Percentiles rank a stretch among this genome's conserved stretches.
Evolutionary conservation across 768 basidiomycete genomes (phyloP).

Genomic region (Termitomyces bulborhizus): DNA sequence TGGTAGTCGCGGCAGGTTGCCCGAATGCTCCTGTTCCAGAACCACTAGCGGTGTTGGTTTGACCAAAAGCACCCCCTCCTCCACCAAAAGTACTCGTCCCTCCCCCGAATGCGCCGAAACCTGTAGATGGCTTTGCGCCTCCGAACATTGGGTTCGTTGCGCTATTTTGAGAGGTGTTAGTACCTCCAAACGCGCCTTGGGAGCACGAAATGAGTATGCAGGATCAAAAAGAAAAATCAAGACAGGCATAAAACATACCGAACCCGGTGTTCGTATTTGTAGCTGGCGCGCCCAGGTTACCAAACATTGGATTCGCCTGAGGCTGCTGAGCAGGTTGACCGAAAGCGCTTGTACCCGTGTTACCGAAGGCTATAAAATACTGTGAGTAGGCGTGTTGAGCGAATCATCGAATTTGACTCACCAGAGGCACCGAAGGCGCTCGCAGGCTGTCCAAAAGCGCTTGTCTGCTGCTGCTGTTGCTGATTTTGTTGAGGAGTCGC

Average conservation of each 20-base stretch:
- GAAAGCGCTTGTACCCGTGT: constrained; percentile 47
- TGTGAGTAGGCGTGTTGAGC: constrained; percentile 16
- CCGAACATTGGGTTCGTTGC: constrained; percentile 49
- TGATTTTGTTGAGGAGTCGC: constrained; percentile 60
- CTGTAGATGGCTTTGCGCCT: constrained; percentile 60
- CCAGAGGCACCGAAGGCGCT: constrained; percentile 51
- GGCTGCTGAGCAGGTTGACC: constrained; percentile 51
- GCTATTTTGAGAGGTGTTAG: constrained; percentile 30
- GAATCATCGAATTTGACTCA: constrained; percentile 23
- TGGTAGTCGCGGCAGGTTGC: constrained; percentile 33
- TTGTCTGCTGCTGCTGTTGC: constrained; percentile 45
- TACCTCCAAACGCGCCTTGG: constrained; percentile 40
- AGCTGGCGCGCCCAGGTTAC: constrained; percentile 39
- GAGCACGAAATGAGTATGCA: constrained; percentile 11
- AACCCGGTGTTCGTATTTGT: constrained; percentile 32
- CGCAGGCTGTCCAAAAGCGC: constrained; percentile 67
- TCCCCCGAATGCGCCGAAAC: constrained; percentile 71
- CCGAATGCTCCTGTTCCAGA: constrained; percentile 53
- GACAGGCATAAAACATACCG: constrained; percentile 27
- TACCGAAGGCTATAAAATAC: constrained; percentile 41
- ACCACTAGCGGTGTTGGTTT: constrained; percentile 24
- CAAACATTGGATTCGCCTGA: constrained; percentile 78
- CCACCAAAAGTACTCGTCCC: constrained; percentile 47
- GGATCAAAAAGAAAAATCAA: constrained; percentile 5
- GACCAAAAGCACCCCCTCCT: constrained; percentile 41